Conservation (phyloP, 345 rosid species). For the Eucalyptus tenuipes region DNA sequence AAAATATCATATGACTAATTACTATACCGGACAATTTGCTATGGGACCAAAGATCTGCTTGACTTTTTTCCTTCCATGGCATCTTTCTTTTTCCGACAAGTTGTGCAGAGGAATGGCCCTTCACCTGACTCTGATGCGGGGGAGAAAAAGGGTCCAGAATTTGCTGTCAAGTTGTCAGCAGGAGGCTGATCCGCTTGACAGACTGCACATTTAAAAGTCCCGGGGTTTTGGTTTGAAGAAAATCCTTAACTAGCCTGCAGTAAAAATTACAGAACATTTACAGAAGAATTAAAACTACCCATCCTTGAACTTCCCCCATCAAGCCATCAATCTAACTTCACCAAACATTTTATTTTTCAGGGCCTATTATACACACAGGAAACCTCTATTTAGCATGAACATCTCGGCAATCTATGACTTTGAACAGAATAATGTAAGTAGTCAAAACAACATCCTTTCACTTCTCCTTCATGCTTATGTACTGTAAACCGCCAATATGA, state of each 20-base stretch:
- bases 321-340: neutral
- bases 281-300: neutral
- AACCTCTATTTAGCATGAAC: neutral
- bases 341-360: neutral
- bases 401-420: neutral
- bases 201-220: constrained; percentile 85
- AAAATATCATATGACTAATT: constrained; percentile 18
- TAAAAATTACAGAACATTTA: neutral
- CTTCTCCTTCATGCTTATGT: neutral
- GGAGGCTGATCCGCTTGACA: constrained; percentile 86
- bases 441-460: neutral
- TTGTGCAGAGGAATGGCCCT: constrained; percentile 85
- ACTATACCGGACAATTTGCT: constrained; percentile 19
- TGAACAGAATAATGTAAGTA: neutral
- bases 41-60: constrained; percentile 33
- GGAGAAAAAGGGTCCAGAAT: constrained; percentile 49
- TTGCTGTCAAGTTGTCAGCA: constrained; percentile 37
- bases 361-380: neutral
- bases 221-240: constrained; percentile 28
- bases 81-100: constrained; percentile 80
- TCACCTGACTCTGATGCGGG: constrained; percentile 77
- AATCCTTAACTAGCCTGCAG: constrained; percentile 76
- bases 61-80: constrained; percentile 99
- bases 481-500: neutral
- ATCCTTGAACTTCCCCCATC: neutral